Base-by-base conservation (phyloP, 176 grass and related monocot genomes). In the Melocanna baccifera region DNA sequence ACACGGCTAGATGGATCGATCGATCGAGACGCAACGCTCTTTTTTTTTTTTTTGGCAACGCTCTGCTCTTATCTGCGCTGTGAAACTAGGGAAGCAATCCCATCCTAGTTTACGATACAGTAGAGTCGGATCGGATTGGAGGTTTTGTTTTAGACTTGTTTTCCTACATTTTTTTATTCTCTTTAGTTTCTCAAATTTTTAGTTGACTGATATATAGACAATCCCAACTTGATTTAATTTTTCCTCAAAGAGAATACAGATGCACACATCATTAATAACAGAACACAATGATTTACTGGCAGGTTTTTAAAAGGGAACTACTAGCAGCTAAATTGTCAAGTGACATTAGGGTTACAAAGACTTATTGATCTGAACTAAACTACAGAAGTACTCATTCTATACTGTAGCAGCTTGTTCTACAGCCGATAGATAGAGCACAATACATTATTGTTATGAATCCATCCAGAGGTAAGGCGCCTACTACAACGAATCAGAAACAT, bases 361-460 rank as follows among this genome's bases (percentile, higher is more conserved):
- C 19, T 18, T 83, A 76, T 67, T 76, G 11, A 18, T 46, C 39
- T 47, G 50, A 50, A 46, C 75, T 47, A 81, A 75, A n/a, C 26
- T 76, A 81, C 14, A 51, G 4, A 50, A 71, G 29, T 62, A 63
- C 67, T 48, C 51, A 75, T 43, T 59, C 41, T 69, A 75, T 59
- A 87, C 40, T 76, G 5, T 42, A 61, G 30, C 22, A 69, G 22
- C 20, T 52, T 50, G 25, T 62, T 77, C 72, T 73, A 55, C 32
- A 42, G 12, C 32, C 16, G 19, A 5, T 8, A 65, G 43, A 53
- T n/a, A 86, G 22, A 53, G 58, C 47, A 73, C n/a, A 46, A 43
- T 43, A 80, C 79, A 82, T 76, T 76, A 76, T 69, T 83, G 41
- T 69, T 52, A 51, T 50, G 22, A 75, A 75, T 66, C 48, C 85